Percentiles rank a stretch among this genome's conserved stretches.
Conservation (phyloP, 192 early-diverging fungal genomes). For the Geranomyces variabilis region DNA sequence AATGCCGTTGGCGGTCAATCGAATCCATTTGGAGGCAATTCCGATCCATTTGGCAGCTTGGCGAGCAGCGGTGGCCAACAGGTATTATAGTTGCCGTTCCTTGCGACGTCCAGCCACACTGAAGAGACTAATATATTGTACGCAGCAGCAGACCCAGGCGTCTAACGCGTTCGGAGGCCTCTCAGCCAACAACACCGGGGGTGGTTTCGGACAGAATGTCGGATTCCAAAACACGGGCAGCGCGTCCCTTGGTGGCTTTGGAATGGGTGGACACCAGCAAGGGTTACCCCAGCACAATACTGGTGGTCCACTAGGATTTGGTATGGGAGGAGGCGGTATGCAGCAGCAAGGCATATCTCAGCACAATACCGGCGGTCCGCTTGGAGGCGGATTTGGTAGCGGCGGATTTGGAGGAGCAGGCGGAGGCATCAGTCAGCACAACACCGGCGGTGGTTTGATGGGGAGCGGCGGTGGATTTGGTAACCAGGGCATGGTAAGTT, state of each 20-base stretch:
- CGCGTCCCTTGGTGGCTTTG: not conserved
- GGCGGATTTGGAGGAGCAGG: conserved; percentile 1
- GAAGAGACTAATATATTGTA: too few species aligned
- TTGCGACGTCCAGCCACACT: too few species aligned
- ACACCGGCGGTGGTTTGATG: conserved; percentile 14
- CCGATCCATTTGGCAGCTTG: not conserved
- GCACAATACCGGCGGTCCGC: conserved; percentile 26
- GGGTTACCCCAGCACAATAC: conserved; percentile 18
- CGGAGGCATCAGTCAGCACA: conserved; percentile 10
- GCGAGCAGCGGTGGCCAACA: not conserved
- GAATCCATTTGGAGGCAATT: not conserved
- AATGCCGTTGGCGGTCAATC: not conserved
- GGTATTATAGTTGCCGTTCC: not conserved
- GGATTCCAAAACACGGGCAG: not conserved
- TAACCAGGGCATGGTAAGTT: not conserved
- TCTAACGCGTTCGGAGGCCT: not conserved
- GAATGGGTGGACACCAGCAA: not conserved
- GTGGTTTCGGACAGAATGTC: not conserved
- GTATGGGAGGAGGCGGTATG: not conserved
- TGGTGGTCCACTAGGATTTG: not conserved
- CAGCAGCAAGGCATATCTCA: conserved; percentile 11
- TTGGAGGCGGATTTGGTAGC: not conserved
- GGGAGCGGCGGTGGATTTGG: conserved; percentile 14
- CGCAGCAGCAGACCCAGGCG: not conserved
- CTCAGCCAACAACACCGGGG: not conserved